Evolutionary conservation across 371 early-diverging fungal species (phyloP).

Genomic region (Mortierella sp.): DNA sequence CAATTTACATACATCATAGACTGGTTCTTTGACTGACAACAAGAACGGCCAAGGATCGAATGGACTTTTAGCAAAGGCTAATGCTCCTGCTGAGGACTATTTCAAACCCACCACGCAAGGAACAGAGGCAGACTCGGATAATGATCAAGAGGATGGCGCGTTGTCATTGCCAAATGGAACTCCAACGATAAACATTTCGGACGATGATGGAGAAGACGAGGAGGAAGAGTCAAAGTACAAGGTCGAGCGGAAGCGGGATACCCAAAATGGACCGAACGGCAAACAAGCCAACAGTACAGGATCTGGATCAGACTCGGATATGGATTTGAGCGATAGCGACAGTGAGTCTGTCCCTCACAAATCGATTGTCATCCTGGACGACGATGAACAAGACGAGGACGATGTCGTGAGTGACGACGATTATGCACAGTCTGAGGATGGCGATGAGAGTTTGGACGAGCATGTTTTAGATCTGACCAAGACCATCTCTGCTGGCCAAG

Average conservation of each 20-base stretch:
- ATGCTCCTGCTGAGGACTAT: constrained; percentile 27
- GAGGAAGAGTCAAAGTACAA: constrained; percentile 48
- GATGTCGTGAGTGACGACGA: background rate
- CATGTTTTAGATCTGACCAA: constrained; percentile 31
- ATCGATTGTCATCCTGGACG: background rate
- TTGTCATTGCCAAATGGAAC: background rate
- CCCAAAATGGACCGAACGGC: background rate
- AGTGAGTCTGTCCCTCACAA: background rate
- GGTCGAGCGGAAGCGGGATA: constrained; percentile 36
- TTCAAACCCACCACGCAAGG: constrained; percentile 28
- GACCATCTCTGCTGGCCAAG: background rate
- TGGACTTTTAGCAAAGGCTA: constrained; percentile 12
- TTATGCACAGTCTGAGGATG: constrained; percentile 6
- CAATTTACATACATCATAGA: background rate
- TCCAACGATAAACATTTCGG: background rate
- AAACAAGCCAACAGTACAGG: background rate
- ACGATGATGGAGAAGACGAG: constrained; percentile 16
- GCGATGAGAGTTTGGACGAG: constrained; percentile 13
- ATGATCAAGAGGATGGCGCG: constrained; percentile 11
- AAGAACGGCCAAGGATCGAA: background rate
- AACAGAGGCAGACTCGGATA: constrained; percentile 21
- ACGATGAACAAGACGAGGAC: background rate
- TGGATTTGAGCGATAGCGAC: background rate
- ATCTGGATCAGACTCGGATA: constrained; percentile 8
- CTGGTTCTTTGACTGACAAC: background rate